Percentiles rank a stretch among this genome's conserved stretches.
These are phyloP conservation scores for Rhododendron molle DNA, from an alignment of 148 eudicot species.

Conservation along the genomic window DNA sequence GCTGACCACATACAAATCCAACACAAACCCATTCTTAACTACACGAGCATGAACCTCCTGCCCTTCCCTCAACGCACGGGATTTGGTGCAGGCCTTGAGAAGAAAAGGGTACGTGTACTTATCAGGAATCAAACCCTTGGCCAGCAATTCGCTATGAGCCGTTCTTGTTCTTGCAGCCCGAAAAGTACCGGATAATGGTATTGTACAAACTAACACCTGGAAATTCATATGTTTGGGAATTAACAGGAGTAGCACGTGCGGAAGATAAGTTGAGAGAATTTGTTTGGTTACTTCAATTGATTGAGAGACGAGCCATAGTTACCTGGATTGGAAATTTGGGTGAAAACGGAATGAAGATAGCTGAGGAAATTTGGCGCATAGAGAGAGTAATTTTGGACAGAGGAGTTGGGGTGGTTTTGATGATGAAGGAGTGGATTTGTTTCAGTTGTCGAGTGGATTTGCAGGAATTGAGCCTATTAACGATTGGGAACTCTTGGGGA, in stretches of 20 bases:
- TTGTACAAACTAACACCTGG: slow-evolving; percentile 13
- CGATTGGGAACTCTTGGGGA: not conserved
- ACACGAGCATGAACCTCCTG: too few species aligned
- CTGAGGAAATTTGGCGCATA: too few species aligned
- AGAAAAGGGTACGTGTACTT: slow-evolving; percentile 9
- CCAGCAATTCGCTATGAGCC: slow-evolving; percentile 15
- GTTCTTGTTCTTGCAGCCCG: slow-evolving; percentile 4
- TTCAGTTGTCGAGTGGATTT: too few species aligned
- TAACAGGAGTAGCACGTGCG: not conserved
- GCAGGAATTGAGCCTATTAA: too few species aligned
- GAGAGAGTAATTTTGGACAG: too few species aligned
- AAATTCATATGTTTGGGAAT: not conserved
- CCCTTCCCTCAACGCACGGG: slow-evolving; percentile 3
- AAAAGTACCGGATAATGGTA: slow-evolving; percentile 15
- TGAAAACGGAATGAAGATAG: too few species aligned
- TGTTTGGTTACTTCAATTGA: not conserved
- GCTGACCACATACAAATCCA: too few species aligned
- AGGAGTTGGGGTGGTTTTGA: too few species aligned
- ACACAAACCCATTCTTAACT: too few species aligned
- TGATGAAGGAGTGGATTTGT: too few species aligned
- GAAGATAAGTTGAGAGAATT: not conserved
- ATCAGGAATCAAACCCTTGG: slow-evolving; percentile 20
- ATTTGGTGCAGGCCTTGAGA: slow-evolving; percentile 5
- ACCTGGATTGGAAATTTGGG: too few species aligned
- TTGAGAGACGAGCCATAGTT: not conserved